Percentiles rank a stretch among this genome's conserved stretches.
Conservation (phyloP, 75 land plant species). For the Sequoiadendron giganteum region DNA sequence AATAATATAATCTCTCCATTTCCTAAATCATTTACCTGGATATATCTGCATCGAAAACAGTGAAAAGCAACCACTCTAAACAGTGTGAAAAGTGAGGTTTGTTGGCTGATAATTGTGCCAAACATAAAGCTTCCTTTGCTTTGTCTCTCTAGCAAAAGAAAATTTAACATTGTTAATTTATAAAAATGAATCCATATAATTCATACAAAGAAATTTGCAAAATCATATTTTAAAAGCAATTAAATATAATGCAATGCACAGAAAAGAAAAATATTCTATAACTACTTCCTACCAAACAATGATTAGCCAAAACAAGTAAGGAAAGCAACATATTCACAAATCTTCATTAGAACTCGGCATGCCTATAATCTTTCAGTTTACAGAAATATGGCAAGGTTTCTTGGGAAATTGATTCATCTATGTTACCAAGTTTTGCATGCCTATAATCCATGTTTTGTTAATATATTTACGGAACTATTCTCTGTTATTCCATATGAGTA, state of each 20-base stretch:
- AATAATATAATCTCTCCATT: background rate
- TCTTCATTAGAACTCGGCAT: background rate
- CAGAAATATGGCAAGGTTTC: background rate
- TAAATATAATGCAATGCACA: background rate
- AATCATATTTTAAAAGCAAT: background rate
- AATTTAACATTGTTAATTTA: background rate
- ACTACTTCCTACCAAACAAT: background rate
- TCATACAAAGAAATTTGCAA: background rate
- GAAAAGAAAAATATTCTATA: background rate
- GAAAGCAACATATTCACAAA: background rate
- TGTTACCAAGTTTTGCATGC: too few relatives aligned
- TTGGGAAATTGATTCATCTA: background rate
- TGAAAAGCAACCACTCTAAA: conserved; percentile 98
- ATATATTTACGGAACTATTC: too few relatives aligned
- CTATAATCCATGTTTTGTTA: too few relatives aligned
- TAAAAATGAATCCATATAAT: background rate
- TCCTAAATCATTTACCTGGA: conserved; percentile 55
- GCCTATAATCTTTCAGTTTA: background rate
- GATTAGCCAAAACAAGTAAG: background rate
- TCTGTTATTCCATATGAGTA: too few relatives aligned
- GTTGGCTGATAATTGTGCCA: conserved; percentile 83
- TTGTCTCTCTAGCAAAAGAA: conserved; percentile 68
- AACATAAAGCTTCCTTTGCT: conserved; percentile 78
- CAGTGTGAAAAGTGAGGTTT: conserved; percentile 99
- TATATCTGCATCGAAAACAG: conserved; percentile 98